Evolutionary conservation across 345 rosid genomes (phyloP).

Genomic region (thale cress (Arabidopsis thaliana)): TAIR10.1 NC_003070.9:7063501-7064000

Average conservation of each 20-base stretch:
- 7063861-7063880: constrained; percentile 52
- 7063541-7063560: constrained; percentile 75
- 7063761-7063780: constrained; percentile 70
- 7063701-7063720: constrained; percentile 57
- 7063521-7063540: constrained; percentile 86
- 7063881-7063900: constrained; percentile 86
- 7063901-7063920: constrained; percentile 76
- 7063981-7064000: constrained; percentile 78
- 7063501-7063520: constrained; percentile 73
- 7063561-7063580: constrained; percentile 83
- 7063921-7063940: constrained; percentile 67
- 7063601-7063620: constrained; percentile 77
- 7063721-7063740: constrained; percentile 75
- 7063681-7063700: constrained; percentile 87
- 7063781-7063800: constrained; percentile 70
- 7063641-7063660: constrained; percentile 61
- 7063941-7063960: constrained; percentile 84
- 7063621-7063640: constrained; percentile 72
- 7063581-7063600: constrained; percentile 70
- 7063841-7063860: neutral
- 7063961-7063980: constrained; percentile 89
- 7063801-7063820: constrained; percentile 19
- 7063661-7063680: constrained; percentile 83
- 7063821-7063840: neutral
- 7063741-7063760: constrained; percentile 78